Evolutionary conservation across 495 filamentous ascomycete genomes (phyloP), one percentile per base, ranked within the genome.

Genomic region (Talaromyces ruber): DNA sequence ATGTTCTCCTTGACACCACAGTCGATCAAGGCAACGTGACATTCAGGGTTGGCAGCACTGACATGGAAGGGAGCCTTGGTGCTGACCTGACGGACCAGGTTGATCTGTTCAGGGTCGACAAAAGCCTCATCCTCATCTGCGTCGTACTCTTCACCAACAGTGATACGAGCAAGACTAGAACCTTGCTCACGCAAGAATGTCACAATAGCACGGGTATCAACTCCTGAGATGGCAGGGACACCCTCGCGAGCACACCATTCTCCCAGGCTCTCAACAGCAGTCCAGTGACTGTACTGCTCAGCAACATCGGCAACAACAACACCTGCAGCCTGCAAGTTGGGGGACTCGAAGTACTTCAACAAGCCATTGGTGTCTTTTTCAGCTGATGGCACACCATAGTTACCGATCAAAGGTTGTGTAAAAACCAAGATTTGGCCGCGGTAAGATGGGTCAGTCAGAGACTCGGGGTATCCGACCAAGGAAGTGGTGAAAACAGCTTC

Each of bases 1-100:
- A 98, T 98, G 80, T 98, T 98, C 82, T 98, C 94, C 83, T 98
- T 98, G 63, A 98, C 95, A 75, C 94, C 94, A 72, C 94, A 98
- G 77, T 98, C 94, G 72, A 98, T 87, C 62, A 98, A 83, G 34
- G 93, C 94, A 68, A 98, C 85, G 76, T 98, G 94, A 73, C 88
- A 85, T 71, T 89, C 86, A 62, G 93, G 90, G 65, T 82, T 81
- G 47, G 84, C 81, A 34, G 91, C 89, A 64, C 85, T 85, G 63
- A 97, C 88, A 70, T 97, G 93, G 82, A 98, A 98, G 11, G 94
- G 95, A 60, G 91, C 86, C 81, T 98, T 98, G 72, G 94, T 98
- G 81, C 89, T 94, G 65, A 98, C 94, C 63, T 89, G 87, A 72
- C 90, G 90, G 64, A 98, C 94, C 59, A 98, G 77, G 77, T 98